Conservation (phyloP, 345 rosid species). For the Linum trigynum region DNA sequence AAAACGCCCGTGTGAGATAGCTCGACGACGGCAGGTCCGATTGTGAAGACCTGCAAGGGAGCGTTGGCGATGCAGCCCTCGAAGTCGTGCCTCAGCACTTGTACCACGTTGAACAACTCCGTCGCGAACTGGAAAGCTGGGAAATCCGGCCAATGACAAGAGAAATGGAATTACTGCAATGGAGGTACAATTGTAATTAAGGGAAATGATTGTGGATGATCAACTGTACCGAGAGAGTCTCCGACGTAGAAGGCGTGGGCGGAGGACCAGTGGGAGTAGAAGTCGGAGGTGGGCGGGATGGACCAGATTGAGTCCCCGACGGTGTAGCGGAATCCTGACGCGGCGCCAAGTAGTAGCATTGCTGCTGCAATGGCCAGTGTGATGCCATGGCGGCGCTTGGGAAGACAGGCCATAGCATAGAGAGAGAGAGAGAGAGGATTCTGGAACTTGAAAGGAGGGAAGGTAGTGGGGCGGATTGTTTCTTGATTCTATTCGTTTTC, state of each 20-base stretch:
- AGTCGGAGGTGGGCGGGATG: slow-evolving; percentile 30
- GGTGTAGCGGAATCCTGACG: slow-evolving; percentile 8
- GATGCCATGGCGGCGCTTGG: neutral
- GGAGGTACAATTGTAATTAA: neutral
- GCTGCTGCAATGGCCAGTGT: neutral
- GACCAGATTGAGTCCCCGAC: slow-evolving; percentile 35
- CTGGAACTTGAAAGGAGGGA: neutral
- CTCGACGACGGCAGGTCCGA: slow-evolving; percentile 22
- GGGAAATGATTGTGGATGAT: neutral
- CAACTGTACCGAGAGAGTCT: slow-evolving; percentile 17
- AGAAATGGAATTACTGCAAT: neutral
- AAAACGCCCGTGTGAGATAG: slow-evolving; percentile 20
- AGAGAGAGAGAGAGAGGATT: neutral
- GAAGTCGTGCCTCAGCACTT: slow-evolving; percentile 31
- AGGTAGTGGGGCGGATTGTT: neutral
- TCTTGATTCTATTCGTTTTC: no score
- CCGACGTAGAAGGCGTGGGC: slow-evolving; percentile 14
- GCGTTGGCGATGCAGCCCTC: slow-evolving; percentile 19
- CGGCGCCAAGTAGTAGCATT: neutral
- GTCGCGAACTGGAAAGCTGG: slow-evolving; percentile 29
- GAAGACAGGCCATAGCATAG: neutral
- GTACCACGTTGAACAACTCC: slow-evolving; percentile 27
- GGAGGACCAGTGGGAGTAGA: slow-evolving; percentile 37
- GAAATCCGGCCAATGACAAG: neutral
- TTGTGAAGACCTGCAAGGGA: slow-evolving; percentile 18